Evolutionary conservation across 2,329 filamentous ascomycete species (phyloP), one percentile per base, ranked within the genome.

Genomic region (Chrysosporium keratinophilum): DNA sequence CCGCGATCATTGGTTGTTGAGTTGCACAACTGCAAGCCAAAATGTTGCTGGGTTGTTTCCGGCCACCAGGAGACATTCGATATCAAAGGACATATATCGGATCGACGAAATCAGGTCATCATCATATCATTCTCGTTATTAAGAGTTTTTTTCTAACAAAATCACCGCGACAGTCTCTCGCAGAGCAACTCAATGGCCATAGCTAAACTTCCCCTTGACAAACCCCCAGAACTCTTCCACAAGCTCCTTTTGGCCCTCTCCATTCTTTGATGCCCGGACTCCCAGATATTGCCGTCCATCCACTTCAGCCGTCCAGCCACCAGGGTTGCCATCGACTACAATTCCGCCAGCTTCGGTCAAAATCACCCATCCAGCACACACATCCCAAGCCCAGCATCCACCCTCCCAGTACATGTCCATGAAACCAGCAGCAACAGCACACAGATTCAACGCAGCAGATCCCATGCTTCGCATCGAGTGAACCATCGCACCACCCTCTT

Each of bases 321-420:
- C 78, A 3, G 76, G 74, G 60, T 80, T 81, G 1, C 76, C 78
- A 62, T 81, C 79, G 11, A 78, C 79, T 55, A 83, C 71, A 19
- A 76, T 71, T 0, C 81, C 81, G 0, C 80, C 81, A 1, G 80
- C 78, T 65, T 83, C 81, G 20, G 71, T 72, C 41, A 83, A 61
- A 50, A 83, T 76, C 1, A 80, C 74, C 80, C 79, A 82, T 0
- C 76, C 81, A 3, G 80, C 80, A 61, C 78, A 82, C 9, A 83
- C 79, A 70, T 83, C 80, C 80, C 80, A 83, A 6, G 78, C 78
- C 80, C 79, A 83, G 61, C 78, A 82, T 0, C 81, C 81, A 1
- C 77, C 79, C 61, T 83, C 81, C 80, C 81, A 84, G 57, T 82
- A 83, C n/a, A 79, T 61, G 67, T 84, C 80, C 49, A 82, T 55